Evolutionary conservation across 163 green algal genomes (phyloP), one percentile per base, ranked within the genome.

Genomic region (Prototheca wickerhamii): DNA sequence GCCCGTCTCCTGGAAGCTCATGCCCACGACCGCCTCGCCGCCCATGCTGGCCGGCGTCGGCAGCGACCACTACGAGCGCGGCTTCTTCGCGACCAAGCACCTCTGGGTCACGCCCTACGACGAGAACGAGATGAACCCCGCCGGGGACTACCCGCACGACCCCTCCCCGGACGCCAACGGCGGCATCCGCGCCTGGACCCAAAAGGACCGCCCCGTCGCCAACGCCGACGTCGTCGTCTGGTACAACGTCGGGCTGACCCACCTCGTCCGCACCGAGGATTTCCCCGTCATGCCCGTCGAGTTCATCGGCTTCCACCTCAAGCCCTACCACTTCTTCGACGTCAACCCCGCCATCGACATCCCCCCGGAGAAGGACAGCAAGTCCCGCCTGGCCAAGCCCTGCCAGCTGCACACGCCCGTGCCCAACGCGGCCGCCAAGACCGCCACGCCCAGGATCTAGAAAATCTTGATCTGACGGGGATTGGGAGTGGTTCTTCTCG

Each of bases 281-380:
- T 95, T 86, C 62, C 88, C 88, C 2, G 79, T 90, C 46, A 91
- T 92, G 85, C 85, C 85, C 1, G 81, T 81, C n/a, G 73, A 77
- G 60, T 35, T 61, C 26, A 63, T 76, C 17, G 71, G 71, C 55
- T 86, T 89, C 76, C 68, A 67, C 53, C 76, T 90, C 23, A 85
- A 83, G 66, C 79, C 84, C 23, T 67, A 71, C 49, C 72, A 72
- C 61, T 66, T 71, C 33, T 71, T 71, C 62, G 17, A 62, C 23
- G 55, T 37, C 65, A 91, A 91, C 72, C 82, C 84, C 8, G 69
- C 70, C 1, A 10, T 87, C 10, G 83, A 90, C 68, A 68, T 89
- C 15, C 80, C 77, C 7, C 73, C 70, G 17, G 40, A 17, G 21
- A 42, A 49, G 28, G 77, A 84, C 64, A 21, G 58, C 18, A 34